These are phyloP conservation scores for Sporisorium scitamineum DNA, from an alignment of 1,284 basidiomycete species.

Conservation along the genomic window DNA sequence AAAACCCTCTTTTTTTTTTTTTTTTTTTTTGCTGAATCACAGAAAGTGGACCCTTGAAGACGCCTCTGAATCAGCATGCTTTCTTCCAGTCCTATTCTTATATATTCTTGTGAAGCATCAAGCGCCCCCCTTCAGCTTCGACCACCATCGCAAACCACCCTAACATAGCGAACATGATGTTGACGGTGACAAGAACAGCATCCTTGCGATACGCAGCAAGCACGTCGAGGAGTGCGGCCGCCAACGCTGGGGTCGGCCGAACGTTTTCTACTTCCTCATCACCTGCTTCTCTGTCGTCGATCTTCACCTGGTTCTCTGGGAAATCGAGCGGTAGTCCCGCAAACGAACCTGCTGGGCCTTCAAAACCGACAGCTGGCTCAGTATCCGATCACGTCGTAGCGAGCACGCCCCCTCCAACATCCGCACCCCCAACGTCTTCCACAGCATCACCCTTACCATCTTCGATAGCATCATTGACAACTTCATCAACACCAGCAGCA, in stretches of 20 bases:
- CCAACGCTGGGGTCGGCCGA: neutral
- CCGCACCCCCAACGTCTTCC: neutral
- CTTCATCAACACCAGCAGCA: neutral
- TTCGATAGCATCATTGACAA: neutral
- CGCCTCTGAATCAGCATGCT: neutral
- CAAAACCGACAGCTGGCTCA: neutral
- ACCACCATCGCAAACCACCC: neutral
- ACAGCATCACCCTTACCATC: neutral
- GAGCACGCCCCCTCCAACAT: too few relatives aligned
- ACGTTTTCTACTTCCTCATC: neutral
- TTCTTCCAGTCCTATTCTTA: neutral
- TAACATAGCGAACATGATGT: neutral
- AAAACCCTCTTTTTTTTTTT: neutral
- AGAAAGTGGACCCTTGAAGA: neutral
- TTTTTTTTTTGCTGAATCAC: constrained; percentile 1
- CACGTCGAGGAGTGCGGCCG: neutral
- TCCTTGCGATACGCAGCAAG: neutral
- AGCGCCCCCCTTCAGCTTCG: neutral
- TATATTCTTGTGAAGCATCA: neutral
- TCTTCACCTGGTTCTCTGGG: constrained; percentile 6
- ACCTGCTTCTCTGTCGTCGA: neutral
- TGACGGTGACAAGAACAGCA: neutral
- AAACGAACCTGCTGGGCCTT: neutral
- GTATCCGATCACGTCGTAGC: neutral
- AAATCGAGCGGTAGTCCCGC: neutral